phyloP scores from a whole-genome alignment of 2,329 filamentous ascomycete species.

The Sporothrix pallida region DNA sequence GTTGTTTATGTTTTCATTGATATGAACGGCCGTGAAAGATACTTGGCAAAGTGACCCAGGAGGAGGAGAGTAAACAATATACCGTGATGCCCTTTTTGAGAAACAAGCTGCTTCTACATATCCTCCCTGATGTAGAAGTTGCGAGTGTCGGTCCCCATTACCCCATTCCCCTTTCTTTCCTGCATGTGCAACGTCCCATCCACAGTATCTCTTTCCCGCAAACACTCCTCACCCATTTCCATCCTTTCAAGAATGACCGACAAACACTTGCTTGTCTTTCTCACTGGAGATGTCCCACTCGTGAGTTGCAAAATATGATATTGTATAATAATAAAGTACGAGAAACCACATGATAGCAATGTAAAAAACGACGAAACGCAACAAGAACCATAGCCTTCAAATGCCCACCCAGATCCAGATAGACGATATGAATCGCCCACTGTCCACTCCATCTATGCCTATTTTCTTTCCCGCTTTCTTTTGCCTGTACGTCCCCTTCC shows the following conservation, averaged over 20 bases:
- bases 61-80: too few relatives aligned
- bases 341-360: slow-evolving; percentile 14
- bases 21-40: background rate
- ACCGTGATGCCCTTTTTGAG: background rate
- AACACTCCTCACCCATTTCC: too few relatives aligned
- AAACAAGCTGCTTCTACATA: too few relatives aligned
- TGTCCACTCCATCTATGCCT: background rate
- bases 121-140: too few relatives aligned
- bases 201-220: too few relatives aligned
- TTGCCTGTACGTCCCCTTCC: background rate
- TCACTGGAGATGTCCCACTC: background rate
- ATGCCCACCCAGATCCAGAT: slow-evolving; percentile 10
- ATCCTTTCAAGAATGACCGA: too few relatives aligned
- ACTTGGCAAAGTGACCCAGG: too few relatives aligned
- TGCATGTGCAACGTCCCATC: too few relatives aligned
- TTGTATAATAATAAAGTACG: slow-evolving; percentile 22
- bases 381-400: slow-evolving; percentile 2
- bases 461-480: background rate
- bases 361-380: background rate
- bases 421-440: background rate
- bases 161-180: too few relatives aligned
- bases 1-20: slow-evolving; percentile 2
- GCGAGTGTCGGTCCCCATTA: too few relatives aligned
- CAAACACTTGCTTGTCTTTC: background rate
- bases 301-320: background rate